Evolutionary conservation across 345 rosid genomes (phyloP), one percentile per base, ranked within the genome.

Genomic region (Eucalyptus sp.): DNA sequence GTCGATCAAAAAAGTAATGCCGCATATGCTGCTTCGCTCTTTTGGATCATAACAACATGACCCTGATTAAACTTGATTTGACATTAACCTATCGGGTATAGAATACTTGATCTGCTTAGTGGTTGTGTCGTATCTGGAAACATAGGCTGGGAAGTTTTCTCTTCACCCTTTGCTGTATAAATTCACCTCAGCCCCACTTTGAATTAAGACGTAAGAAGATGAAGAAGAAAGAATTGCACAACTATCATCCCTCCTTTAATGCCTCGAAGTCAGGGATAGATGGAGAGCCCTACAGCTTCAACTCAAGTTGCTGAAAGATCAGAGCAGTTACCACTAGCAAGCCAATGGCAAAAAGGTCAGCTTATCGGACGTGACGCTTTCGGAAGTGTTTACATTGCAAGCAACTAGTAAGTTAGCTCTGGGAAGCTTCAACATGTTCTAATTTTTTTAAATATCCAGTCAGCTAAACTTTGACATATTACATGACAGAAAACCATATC

Each of bases 361-460:
- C 92, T 93, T 58, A 88, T 96, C 31, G 98, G 97, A 56, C 87
- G 93, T 92, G 98, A 96, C 79, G 93, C 96, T n/a, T 93, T 94
- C 56, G 96, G 96, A 91, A 95, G 93, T 87, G 98, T 95, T 13
- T 95, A 95, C 91, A 90, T 93, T 92, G 96, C 96, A 87, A 94
- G 94, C 91, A 95, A 95, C 94, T 94, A 95, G 96, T 95, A 86
- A 86, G 31, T 41, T 11, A 27, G 25, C 24, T 62, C 60, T 50
- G 27, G 49, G 37, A 66, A n/a, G 4, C 50, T 79, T 76, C 1
- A 5, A 41, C 14, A 25, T 58, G 33, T 51, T 43, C 22, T 15
- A n/a, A n/a, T n/a, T 56, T 41, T 56, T 76, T 51, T 37, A 13
- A 24, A 62, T 46, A 29, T 66, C 33, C 24, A 49, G 22, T 49